Conservation (phyloP, 306 rosid species). For the Pterocarpus macrocarpus region DNA sequence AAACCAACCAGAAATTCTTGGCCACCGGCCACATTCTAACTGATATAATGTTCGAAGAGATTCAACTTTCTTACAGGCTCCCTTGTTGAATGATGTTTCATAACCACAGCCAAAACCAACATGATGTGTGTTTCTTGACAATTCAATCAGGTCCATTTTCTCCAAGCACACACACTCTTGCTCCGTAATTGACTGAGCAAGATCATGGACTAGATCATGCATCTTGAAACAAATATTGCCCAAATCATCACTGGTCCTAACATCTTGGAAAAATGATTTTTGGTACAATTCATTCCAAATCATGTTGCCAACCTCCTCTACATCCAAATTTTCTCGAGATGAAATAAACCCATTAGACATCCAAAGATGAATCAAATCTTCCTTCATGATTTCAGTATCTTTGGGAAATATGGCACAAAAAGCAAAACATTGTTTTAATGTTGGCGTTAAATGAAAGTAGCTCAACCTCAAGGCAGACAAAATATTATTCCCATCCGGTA, state of each 20-base stretch:
- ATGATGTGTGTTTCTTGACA: slow-evolving; percentile 21
- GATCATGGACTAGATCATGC: slow-evolving; percentile 27
- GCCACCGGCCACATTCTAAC: fast-evolving
- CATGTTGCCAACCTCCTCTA: not conserved
- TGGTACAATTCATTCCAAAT: not conserved
- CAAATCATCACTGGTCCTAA: not conserved
- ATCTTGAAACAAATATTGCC: not conserved
- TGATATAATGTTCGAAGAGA: not conserved
- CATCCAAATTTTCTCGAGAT: not conserved
- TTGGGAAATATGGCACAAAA: slow-evolving; percentile 6
- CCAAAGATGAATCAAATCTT: slow-evolving; percentile 3
- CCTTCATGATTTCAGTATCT: not conserved
- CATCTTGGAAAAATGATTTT: not conserved
- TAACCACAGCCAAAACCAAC: not conserved
- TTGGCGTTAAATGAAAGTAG: not conserved
- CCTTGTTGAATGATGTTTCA: not conserved
- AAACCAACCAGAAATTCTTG: not conserved
- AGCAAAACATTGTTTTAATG: not conserved
- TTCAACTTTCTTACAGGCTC: not conserved
- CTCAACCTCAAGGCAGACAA: not conserved
- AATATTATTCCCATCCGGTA: not conserved
- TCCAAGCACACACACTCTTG: slow-evolving; percentile 5
- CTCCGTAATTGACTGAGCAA: not conserved
- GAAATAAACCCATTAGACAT: not conserved
- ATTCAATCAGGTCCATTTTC: not conserved